These are phyloP conservation scores for Podospora bellae-mahoneyi DNA, from an alignment of 495 filamentous ascomycete genomes.

Conservation along the genomic window DNA sequence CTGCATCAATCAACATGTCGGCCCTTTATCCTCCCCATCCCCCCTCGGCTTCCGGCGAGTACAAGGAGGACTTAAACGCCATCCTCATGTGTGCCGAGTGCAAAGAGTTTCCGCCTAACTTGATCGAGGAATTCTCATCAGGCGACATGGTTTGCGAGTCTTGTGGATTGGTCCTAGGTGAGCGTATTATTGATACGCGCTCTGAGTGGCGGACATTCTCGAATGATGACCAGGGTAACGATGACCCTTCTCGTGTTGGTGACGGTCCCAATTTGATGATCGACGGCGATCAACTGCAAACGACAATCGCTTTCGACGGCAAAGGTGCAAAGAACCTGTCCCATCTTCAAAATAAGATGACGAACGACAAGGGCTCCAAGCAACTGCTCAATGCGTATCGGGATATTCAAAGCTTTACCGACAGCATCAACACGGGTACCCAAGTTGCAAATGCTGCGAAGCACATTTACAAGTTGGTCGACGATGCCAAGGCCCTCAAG, in stretches of 20 bases:
- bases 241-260: constrained; percentile 96
- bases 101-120: constrained; percentile 81
- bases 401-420: constrained; percentile 84
- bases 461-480: constrained; percentile 87
- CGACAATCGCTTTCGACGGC: constrained; percentile 78
- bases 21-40: not conserved
- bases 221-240: constrained; percentile 90
- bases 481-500: constrained; percentile 89
- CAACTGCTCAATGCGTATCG: constrained; percentile 75
- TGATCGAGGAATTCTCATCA: constrained; percentile 86
- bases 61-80: constrained; percentile 69
- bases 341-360: constrained; percentile 82
- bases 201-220: constrained; percentile 99
- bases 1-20: constrained; percentile 19
- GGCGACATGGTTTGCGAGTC: constrained; percentile 91
- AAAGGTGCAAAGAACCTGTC: constrained; percentile 70
- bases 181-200: constrained; percentile 88
- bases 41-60: constrained; percentile 25
- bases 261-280: constrained; percentile 82
- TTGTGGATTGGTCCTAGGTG: constrained; percentile 87
- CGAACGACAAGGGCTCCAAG: constrained; percentile 80
- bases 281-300: constrained; percentile 90
- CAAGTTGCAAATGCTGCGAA: constrained; percentile 82
- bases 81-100: constrained; percentile 83
- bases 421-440: constrained; percentile 74